A percentile compares a stretch with the other conserved stretches of the same genome.
These are phyloP conservation scores for Globisporangium carolinianum DNA, from an alignment of 352 stramenopile genomes.

Conservation along the genomic window DNA sequence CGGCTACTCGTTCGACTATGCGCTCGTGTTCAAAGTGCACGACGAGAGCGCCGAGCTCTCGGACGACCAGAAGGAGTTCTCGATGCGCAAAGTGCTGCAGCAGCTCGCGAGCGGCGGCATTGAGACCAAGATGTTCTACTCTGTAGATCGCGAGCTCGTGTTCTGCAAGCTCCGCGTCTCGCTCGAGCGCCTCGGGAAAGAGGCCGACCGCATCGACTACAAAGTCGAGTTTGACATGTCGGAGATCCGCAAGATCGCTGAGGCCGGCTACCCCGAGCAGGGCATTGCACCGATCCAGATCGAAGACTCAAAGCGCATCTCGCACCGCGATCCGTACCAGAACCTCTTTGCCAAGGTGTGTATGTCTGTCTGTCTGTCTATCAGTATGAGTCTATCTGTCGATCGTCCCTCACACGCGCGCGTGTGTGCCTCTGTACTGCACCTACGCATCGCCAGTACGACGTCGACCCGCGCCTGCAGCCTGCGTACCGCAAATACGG, in stretches of 20 bases:
- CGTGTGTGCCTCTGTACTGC: neutral
- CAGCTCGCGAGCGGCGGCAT: constrained; percentile 58
- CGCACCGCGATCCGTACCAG: constrained; percentile 51
- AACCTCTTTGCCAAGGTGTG: constrained; percentile 64
- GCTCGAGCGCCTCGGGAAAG: constrained; percentile 54
- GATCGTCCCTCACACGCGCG: neutral
- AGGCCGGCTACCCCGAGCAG: constrained; percentile 44
- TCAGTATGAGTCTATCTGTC: neutral
- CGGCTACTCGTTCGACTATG: constrained; percentile 78
- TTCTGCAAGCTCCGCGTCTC: constrained; percentile 75
- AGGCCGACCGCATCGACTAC: constrained; percentile 72
- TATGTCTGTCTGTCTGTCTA: neutral
- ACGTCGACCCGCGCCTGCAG: constrained; percentile 47
- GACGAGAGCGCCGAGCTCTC: constrained; percentile 51
- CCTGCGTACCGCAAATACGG: constrained; percentile 52
- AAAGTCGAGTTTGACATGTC: constrained; percentile 65
- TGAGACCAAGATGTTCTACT: constrained; percentile 85
- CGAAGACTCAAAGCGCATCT: constrained; percentile 35
- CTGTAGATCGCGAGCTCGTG: constrained; percentile 48
- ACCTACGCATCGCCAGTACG: constrained; percentile 22
- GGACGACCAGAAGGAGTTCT: constrained; percentile 53
- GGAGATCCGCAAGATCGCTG: constrained; percentile 49
- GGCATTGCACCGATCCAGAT: constrained; percentile 65
- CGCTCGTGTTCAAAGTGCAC: constrained; percentile 78
- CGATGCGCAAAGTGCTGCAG: constrained; percentile 67